A percentile compares a stretch with the other conserved stretches of the same genome.
These are phyloP conservation scores for Linnemannia hyalina DNA, from an alignment of 192 early-diverging fungal genomes.

Conservation along the genomic window DNA sequence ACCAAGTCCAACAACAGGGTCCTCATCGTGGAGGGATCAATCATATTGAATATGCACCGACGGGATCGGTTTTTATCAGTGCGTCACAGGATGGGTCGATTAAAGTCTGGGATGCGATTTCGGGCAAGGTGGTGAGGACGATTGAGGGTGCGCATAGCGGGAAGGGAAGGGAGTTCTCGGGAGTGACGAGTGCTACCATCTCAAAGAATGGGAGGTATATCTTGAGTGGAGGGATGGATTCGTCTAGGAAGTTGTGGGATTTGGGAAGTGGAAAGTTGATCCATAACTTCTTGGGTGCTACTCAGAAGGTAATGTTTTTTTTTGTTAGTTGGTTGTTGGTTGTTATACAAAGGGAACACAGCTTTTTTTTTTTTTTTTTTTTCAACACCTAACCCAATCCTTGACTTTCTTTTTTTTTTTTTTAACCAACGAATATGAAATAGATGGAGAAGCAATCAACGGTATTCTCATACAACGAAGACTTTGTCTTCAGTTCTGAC, in stretches of 20 bases:
- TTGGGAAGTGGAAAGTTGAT: conserved; percentile 77
- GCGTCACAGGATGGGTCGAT: conserved; percentile 87
- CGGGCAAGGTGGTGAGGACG: conserved; percentile 79
- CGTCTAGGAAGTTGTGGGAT: conserved; percentile 86
- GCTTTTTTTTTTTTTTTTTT: no score
- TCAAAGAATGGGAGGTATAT: conserved; percentile 83
- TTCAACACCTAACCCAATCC: not conserved
- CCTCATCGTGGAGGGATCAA: conserved; percentile 54
- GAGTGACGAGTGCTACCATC: conserved; percentile 81
- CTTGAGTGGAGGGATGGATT: conserved; percentile 86
- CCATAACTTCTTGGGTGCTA: conserved; percentile 79
- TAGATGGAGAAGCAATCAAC: conserved; percentile 56
- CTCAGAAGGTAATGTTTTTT: conserved; percentile 56
- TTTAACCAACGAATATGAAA: not conserved
- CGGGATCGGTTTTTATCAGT: conserved; percentile 81
- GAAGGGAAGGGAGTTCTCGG: conserved; percentile 14
- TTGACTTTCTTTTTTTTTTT: not conserved
- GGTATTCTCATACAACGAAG: conserved; percentile 78
- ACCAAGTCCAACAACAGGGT: conserved; percentile 28
- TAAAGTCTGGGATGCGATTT: conserved; percentile 88
- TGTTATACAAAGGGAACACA: no score
- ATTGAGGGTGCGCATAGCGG: conserved; percentile 86
- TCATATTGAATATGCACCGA: conserved; percentile 79
- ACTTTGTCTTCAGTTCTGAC: conserved; percentile 77
- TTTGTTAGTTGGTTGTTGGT: not conserved